Evolutionary conservation across 148 eudicot species (phyloP), one percentile per base, ranked within the genome.

Genomic region (Mesembryanthemum crystallinum): DNA sequence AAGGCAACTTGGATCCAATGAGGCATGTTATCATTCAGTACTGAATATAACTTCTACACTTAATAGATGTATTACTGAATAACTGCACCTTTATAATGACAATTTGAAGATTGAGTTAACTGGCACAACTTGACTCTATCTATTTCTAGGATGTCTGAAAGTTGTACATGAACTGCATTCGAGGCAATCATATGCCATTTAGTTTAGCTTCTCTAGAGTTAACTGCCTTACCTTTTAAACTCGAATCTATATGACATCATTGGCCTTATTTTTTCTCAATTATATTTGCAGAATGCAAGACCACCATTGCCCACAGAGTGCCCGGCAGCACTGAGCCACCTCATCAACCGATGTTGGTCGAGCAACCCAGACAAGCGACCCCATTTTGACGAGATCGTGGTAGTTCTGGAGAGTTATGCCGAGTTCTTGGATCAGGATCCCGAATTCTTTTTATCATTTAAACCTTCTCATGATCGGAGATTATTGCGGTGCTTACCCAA

Each of bases 321-420:
- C 79, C 98, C 98, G 0, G 32, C 67, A 32, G 89, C 88, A 69
- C 69, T 94, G 63, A 86, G 88, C 61, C 82, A 67, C 43, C 90
- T 92, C 73, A 92, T 92, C 64, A 88, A 72, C 59, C 89, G 87
- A 60, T 92, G 98, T 69, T 95, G 98, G 98, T 86, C 98, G 12
- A 83, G 85, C 81, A 88, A 89, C 73, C 97, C 94, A 20, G 78
- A 82, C 6, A 92, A 86, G 74, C 86, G 97, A 20, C 96, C 98
- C 3, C 87, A 89, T 67, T 95, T 95, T 45, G 87, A 86, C 33
- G 90, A 92, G 82, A 90, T 92, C 27, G 96, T 92, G 35, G 39
- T 69, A 2, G 66, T 86, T 47, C 85, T 94, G 33, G 94, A 94
- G 83, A 75, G 77, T 32, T 92, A 84, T 75, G 59, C 84, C 3